Evolutionary conservation across 2,329 filamentous ascomycete genomes (phyloP).

Genomic region (Plectosphaerella sp.): DNA sequence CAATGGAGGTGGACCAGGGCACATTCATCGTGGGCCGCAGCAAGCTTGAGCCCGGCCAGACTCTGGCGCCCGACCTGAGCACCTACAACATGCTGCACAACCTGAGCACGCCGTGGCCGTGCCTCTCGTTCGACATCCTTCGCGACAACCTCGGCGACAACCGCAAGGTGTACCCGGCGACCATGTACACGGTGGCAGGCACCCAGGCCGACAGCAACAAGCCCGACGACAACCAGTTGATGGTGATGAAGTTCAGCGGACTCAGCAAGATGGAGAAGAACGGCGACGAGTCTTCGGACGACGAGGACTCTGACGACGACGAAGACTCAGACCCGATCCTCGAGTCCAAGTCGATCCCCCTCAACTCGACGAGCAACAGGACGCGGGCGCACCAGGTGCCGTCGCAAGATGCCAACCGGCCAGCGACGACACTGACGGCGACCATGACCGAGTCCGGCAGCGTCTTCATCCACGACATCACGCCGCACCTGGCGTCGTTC

Average conservation of each 20-base stretch:
- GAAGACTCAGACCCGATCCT: constrained; percentile 84
- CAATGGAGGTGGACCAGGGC: constrained; percentile 90
- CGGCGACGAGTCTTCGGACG: constrained; percentile 60
- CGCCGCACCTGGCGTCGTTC: constrained; percentile 82
- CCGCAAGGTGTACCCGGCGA: constrained; percentile 89
- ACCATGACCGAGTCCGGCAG: constrained; percentile 88
- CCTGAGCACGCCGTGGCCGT: constrained; percentile 92
- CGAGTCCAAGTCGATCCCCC: constrained; percentile 83
- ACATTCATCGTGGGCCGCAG: constrained; percentile 95
- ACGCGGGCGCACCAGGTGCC: constrained; percentile 83
- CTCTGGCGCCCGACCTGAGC: constrained; percentile 83
- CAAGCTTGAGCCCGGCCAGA: constrained; percentile 86
- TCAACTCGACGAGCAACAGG: constrained; percentile 86
- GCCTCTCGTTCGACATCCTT: constrained; percentile 91
- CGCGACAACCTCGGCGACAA: constrained; percentile 82
- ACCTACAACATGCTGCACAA: constrained; percentile 98
- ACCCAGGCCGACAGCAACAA: constrained; percentile 80
- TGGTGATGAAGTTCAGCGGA: constrained; percentile 95
- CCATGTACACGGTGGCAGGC: constrained; percentile 89
- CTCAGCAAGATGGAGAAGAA: constrained; percentile 80
- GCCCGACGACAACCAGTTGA: constrained; percentile 83
- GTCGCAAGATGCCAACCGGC: constrained; percentile 62
- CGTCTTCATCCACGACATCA: constrained; percentile 91
- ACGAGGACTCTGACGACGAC: constrained; percentile 70
- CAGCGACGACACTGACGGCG: constrained; percentile 80